Evolutionary conservation across 176 grass and related monocot genomes (phyloP).

Genomic region (Cenchrus fungigraminus): DNA sequence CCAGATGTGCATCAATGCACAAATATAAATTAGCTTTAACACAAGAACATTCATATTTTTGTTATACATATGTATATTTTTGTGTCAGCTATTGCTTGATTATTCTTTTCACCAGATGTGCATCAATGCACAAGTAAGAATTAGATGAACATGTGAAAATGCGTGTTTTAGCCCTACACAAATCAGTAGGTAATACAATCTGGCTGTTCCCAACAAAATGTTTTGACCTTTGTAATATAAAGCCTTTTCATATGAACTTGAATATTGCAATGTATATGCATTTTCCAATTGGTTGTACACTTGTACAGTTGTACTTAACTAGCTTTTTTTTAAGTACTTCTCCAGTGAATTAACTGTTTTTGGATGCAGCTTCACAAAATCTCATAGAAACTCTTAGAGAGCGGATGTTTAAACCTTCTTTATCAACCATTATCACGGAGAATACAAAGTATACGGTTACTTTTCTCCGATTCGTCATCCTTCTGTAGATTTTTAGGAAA

Average conservation of each 20-base stretch:
- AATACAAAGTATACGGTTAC: slow-evolving; percentile 64
- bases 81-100: not conserved
- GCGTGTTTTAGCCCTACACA: not conserved
- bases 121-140: slow-evolving; percentile 22
- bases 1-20: not conserved
- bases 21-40: slow-evolving; percentile 16
- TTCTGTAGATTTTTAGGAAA: slow-evolving; percentile 14
- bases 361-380: slow-evolving; percentile 67
- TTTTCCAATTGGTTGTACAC: slow-evolving; percentile 16
- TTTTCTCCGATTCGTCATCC: slow-evolving; percentile 23
- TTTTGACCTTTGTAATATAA: not conserved
- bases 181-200: slow-evolving; percentile 3
- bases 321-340: not conserved
- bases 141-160: slow-evolving; percentile 18
- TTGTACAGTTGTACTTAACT: not conserved
- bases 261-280: not conserved
- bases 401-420: slow-evolving; percentile 86
- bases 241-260: not conserved
- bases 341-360: slow-evolving; percentile 31
- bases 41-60: slow-evolving; percentile 2
- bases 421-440: slow-evolving; percentile 81
- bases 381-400: slow-evolving; percentile 86
- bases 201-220: not conserved
- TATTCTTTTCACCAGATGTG: not conserved
- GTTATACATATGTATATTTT: not conserved